phyloP scores from a whole-genome alignment of 2,329 filamentous ascomycete genomes.

The Ceratocystis lukuohia region DNA sequence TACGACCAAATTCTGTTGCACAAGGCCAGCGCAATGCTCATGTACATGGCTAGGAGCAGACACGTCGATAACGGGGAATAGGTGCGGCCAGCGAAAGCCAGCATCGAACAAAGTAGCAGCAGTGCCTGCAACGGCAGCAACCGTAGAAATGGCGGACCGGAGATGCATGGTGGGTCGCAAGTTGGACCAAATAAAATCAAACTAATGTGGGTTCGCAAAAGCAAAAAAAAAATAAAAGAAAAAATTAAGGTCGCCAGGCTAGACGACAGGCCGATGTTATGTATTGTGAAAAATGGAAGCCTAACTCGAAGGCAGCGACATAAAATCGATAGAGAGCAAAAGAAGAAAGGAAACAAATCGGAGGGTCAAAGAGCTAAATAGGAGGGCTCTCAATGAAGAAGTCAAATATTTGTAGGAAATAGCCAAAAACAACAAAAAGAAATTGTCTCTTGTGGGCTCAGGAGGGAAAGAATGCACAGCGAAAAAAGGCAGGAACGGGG shows the following conservation, averaged over 20 bases:
- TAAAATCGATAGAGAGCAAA: neutral
- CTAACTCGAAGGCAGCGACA: neutral
- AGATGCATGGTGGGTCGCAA: constrained; percentile 5
- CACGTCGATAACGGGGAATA: neutral
- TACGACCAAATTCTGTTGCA: neutral
- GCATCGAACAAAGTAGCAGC: constrained; percentile 13
- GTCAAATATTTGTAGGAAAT: no score
- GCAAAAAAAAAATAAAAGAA: neutral
- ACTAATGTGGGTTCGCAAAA: neutral
- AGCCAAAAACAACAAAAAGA: neutral
- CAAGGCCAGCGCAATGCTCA: neutral
- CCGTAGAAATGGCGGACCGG: constrained; percentile 14
- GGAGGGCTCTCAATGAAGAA: neutral
- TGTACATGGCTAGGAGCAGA: neutral
- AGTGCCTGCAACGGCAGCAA: constrained; percentile 12
- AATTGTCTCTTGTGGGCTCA: neutral
- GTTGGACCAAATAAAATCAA: no score
- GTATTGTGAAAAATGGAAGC: neutral
- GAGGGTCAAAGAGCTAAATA: neutral
- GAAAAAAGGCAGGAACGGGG: neutral
- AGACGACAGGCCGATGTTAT: no score
- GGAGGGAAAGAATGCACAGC: neutral
- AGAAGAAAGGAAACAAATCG: neutral
- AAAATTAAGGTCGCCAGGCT: neutral
- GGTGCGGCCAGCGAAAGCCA: constrained; percentile 7